Base-by-base conservation (phyloP, 2,329 filamentous ascomycete species). In the Colletotrichum coccodes region DNA sequence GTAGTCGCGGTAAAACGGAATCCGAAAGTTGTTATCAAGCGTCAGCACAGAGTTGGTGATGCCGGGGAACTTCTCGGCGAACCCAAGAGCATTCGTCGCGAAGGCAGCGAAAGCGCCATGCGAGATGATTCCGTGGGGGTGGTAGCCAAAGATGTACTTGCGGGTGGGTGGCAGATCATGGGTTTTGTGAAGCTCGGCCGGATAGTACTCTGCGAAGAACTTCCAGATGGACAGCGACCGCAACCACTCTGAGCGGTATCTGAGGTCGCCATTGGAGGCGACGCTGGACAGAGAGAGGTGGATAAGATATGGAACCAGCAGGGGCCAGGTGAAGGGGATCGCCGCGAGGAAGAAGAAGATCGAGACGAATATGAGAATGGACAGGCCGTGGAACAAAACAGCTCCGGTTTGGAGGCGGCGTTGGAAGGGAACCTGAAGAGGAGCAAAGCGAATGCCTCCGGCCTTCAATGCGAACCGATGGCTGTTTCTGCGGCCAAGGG, bases 81-180 rank as follows among this genome's bases (percentile, higher is more conserved):
- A 98, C 0, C 94, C 94, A 0, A 98, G 86, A 0, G 94, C 94
- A 74, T 98, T 95, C 0, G 95, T 98, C 4, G 87, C 93, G 76
- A 98, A 98, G 6, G 95, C 93, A 6, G 91, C 93, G 82, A 95
- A 98, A 0, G 95, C 95, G n/a, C 95, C 96, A 75, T 98, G 94
- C 6, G 93, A 96, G 76, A 99, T 98, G 79, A 99, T 98, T 28
- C 96, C 95, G 77, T 99, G 96, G 0, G 96, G 96, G 75, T 98
- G 96, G 79, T 98, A 98, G 50, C 95, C 95, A 75, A 99, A 94
- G 71, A 99, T 94, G 82, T 98, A 99, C 80, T 97, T 97, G 71
- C 94, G 87, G 1, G 92, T 94, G 0, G 94, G 88, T 26, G 92
- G 88, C 7, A 99, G 88, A 64, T 91, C 87, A 72, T 92, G 88